Conservation (phyloP, 2,329 filamentous ascomycete genomes). For the Alternaria incomplexa region DNA sequence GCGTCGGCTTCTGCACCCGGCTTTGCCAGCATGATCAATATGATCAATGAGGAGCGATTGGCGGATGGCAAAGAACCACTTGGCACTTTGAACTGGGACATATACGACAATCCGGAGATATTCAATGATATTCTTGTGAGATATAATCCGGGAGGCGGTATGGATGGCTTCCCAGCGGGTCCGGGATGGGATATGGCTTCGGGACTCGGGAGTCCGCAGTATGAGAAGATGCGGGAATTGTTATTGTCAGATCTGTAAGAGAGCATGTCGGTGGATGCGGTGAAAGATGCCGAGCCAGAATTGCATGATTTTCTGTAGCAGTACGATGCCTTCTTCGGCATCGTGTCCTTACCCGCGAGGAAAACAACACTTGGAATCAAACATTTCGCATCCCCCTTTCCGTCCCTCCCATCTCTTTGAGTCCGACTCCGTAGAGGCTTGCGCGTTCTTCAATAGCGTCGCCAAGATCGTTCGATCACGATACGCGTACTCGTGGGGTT, state of each 20-base stretch:
- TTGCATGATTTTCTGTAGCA: not conserved
- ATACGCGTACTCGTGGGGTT: not conserved
- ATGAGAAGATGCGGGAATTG: constrained; percentile 23
- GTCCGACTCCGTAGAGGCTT: not conserved
- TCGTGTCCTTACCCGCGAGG: no score
- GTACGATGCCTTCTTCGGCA: not conserved
- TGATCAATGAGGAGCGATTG: constrained; percentile 66
- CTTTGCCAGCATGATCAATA: constrained; percentile 61
- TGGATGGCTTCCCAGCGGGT: constrained; percentile 31
- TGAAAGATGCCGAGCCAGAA: not conserved
- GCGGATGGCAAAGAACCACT: constrained; percentile 54
- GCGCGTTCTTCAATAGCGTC: not conserved
- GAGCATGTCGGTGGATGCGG: not conserved
- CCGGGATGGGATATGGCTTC: constrained; percentile 39
- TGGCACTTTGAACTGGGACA: constrained; percentile 64
- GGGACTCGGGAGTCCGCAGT: constrained; percentile 24
- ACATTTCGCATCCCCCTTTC: not conserved
- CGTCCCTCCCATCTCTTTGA: not conserved
- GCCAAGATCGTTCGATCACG: not conserved
- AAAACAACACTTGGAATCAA: not conserved
- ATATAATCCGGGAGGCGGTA: constrained; percentile 41
- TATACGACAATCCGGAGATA: constrained; percentile 56
- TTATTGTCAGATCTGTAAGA: constrained; percentile 8
- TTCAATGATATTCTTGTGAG: constrained; percentile 52
- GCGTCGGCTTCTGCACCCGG: constrained; percentile 63